A percentile compares a stretch with the other conserved stretches of the same genome.
phyloP scores from a whole-genome alignment of 2,329 filamentous ascomycete genomes.

The Fusarium denticulatum region DNA sequence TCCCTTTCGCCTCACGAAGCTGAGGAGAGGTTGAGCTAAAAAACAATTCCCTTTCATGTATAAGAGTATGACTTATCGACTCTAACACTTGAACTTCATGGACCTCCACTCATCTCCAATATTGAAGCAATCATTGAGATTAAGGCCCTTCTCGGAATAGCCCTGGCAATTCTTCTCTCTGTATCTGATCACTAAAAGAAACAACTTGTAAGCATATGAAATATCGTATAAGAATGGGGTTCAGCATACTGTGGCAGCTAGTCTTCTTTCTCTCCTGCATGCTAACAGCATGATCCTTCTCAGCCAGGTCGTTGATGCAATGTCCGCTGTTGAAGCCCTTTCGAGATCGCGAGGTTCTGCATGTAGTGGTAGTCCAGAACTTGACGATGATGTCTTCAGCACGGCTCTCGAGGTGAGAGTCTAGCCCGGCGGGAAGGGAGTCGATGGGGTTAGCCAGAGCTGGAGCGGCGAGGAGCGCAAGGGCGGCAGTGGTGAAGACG shows the following conservation, averaged over 20 bases:
- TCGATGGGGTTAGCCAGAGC: background rate
- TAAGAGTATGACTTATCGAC: background rate
- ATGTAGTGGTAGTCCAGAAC: background rate
- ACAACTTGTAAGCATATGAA: no score
- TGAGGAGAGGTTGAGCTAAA: background rate
- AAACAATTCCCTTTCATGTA: background rate
- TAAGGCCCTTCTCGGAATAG: background rate
- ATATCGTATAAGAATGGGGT: no score
- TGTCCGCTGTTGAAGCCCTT: background rate
- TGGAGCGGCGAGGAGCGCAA: background rate
- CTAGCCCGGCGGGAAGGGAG: accelerated
- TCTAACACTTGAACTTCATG: background rate
- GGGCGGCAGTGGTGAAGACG: background rate
- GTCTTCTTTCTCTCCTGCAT: background rate
- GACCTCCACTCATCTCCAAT: background rate
- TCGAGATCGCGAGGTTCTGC: background rate
- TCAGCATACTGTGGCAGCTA: background rate
- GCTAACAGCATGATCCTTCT: background rate
- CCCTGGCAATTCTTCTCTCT: background rate
- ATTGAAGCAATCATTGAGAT: background rate
- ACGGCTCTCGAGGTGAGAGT: background rate
- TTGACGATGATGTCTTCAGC: background rate
- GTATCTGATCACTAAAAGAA: background rate
- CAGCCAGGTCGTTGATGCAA: background rate
- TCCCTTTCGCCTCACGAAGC: background rate